Conservation (phyloP, 179 eudicot species). For the Dionaea muscipula region DNA sequence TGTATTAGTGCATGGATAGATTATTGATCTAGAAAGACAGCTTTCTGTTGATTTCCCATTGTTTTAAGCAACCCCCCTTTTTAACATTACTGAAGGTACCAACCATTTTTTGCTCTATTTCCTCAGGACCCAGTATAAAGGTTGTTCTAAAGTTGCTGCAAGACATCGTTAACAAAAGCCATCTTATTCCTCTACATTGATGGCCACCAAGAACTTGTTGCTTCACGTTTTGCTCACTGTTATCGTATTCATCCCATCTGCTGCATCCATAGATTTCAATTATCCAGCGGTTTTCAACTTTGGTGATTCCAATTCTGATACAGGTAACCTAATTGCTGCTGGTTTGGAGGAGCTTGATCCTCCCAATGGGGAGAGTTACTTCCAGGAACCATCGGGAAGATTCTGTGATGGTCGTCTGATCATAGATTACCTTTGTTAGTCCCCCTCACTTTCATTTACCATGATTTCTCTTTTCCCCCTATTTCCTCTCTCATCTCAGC, state of each 20-base stretch:
- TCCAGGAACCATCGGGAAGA: slow-evolving; percentile 71
- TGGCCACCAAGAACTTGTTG: slow-evolving; percentile 20
- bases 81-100: slow-evolving; percentile 15
- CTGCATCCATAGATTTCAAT: slow-evolving; percentile 45
- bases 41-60: slow-evolving; percentile 20
- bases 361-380: slow-evolving; percentile 76
- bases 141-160: not conserved
- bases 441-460: not conserved
- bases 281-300: slow-evolving; percentile 91
- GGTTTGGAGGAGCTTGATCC: slow-evolving; percentile 46
- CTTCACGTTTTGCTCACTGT: slow-evolving; percentile 18
- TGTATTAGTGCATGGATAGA: not conserved
- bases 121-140: not conserved
- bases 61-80: slow-evolving; percentile 26
- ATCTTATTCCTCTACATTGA: not conserved
- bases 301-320: slow-evolving; percentile 92
- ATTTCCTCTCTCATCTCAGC: too few relatives aligned
- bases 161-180: not conserved
- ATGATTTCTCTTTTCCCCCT: slow-evolving; percentile 7
- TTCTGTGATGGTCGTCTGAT: slow-evolving; percentile 88
- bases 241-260: slow-evolving; percentile 16
- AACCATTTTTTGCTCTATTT: slow-evolving; percentile 10
- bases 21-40: slow-evolving; percentile 6
- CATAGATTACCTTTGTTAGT: slow-evolving; percentile 54
- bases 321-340: slow-evolving; percentile 65